These are phyloP conservation scores for Puccinia novopanici DNA, from an alignment of 1,284 basidiomycete species.

Conservation along the genomic window DNA sequence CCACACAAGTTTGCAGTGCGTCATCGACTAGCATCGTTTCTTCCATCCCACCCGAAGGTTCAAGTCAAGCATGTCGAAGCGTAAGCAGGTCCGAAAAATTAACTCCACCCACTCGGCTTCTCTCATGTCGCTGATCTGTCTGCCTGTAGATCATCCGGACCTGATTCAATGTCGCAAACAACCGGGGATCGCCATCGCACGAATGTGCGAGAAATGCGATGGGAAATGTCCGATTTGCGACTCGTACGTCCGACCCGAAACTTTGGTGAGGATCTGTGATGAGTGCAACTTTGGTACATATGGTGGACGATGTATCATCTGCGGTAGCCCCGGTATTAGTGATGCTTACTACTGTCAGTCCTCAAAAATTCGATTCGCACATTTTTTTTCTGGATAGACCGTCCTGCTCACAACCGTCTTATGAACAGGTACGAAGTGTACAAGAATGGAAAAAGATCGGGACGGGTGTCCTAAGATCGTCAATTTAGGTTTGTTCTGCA, in stretches of 20 bases:
- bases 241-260: conserved; percentile 97
- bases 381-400: background rate
- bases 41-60: too few species aligned
- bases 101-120: background rate
- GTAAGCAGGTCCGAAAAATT: background rate
- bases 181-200: conserved; percentile 92
- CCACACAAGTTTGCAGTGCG: too few species aligned
- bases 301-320: conserved; percentile 95
- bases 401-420: background rate
- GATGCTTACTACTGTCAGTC: conserved; percentile 97
- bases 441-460: conserved; percentile 90
- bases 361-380: too few species aligned
- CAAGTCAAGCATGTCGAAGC: conserved; percentile 10
- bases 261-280: conserved; percentile 95
- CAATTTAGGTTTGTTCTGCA: conserved; percentile 73
- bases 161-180: conserved; percentile 95
- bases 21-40: too few species aligned
- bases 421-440: conserved; percentile 65
- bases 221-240: conserved; percentile 99
- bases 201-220: conserved; percentile 97
- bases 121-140: background rate
- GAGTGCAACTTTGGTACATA: conserved; percentile 98
- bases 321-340: conserved; percentile 83
- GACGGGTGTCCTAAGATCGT: conserved; percentile 99
- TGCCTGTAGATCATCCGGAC: conserved; percentile 65